Conservation (phyloP, 495 filamentous ascomycete genomes). For the Melanomma pulvis-pyrius region DNA sequence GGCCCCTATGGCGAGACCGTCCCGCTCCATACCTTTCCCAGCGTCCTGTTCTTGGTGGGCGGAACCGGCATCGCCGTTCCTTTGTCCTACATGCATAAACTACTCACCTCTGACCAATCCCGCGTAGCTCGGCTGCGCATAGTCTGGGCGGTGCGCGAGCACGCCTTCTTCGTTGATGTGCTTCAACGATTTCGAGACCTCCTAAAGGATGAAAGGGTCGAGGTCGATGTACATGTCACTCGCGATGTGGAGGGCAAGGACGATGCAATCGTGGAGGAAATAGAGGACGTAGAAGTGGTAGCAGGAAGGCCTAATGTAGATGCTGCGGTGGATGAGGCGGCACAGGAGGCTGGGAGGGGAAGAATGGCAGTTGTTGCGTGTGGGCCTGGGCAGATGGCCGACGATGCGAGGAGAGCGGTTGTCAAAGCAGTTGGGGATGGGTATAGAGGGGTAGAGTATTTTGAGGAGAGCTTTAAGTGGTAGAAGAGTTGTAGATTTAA, state of each 20-base stretch:
- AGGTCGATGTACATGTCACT: conserved; percentile 11
- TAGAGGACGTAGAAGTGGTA: not conserved
- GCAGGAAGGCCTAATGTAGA: conserved; percentile 15
- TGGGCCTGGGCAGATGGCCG: conserved; percentile 32
- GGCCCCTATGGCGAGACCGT: conserved; percentile 60
- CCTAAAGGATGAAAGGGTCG: conserved; percentile 15
- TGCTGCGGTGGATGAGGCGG: not conserved
- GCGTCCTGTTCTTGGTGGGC: conserved; percentile 60
- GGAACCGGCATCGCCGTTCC: conserved; percentile 62
- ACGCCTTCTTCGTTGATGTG: conserved; percentile 4
- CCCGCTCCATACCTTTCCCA: conserved; percentile 55
- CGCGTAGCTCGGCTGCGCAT: conserved; percentile 9
- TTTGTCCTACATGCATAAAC: conserved; percentile 55
- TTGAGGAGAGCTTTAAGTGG: conserved; percentile 35
- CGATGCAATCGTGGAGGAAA: not conserved
- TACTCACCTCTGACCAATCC: conserved; percentile 31
- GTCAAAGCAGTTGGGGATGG: conserved; percentile 15
- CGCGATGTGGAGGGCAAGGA: conserved; percentile 7
- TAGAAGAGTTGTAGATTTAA: not conserved
- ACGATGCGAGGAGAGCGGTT: conserved; percentile 17
- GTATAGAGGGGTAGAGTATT: conserved; percentile 26
- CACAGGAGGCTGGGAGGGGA: conserved; percentile 1
- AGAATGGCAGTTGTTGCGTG: conserved; percentile 28
- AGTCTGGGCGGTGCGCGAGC: conserved; percentile 29
- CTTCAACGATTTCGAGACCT: not conserved